Evolutionary conservation across 1,139 yeast species (phyloP), one percentile per base, ranked within the genome.

Genomic region (Eremothecium sinecaudum): DNA sequence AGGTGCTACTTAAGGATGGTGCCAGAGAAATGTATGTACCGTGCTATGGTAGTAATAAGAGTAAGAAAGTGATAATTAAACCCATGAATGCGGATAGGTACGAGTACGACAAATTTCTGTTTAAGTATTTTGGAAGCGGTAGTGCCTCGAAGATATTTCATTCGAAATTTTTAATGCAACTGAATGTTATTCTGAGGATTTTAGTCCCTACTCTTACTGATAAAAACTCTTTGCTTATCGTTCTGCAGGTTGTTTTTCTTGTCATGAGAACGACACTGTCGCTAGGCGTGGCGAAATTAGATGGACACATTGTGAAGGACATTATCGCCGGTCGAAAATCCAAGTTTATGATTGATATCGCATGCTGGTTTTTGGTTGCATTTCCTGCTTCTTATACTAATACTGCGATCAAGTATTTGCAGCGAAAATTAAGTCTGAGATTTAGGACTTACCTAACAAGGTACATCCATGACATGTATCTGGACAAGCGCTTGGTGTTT

Each of bases 371-470:
- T 40, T 62, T 82, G 43, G 75, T 87, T 53, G 96, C 96, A 1
- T 76, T 86, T 45, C 97, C 96, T 1, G 94, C 96, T 1, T 79
- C 93, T 2, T 87, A 84, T 56, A 82, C 95, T 15, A 87, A 87
- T 58, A 81, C 94, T 32, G 87, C 92, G 40, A 87, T 87, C 53
- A 82, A 80, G 52, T 83, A 74, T 52, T 63, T 87, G 49, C 84
- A 87, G 38, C 72, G 79, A 49, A 71, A 84, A 48, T 64, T 87
- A 39, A 75, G 94, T 11, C 67, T 84, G 42, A 83, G 82, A 48
- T 87, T 87, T 62, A 73, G 96, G 62, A 79, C 93, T 1, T 79
- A 80, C 46, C 66, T 87, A 48, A 77, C 81, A 20, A 72, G 96
- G 45, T 87, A 87, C 57, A 73, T 86, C 44, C 96, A 87, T 59